Conservation (phyloP, 2,329 filamentous ascomycete species). For the Fusarium annulatum region DNA sequence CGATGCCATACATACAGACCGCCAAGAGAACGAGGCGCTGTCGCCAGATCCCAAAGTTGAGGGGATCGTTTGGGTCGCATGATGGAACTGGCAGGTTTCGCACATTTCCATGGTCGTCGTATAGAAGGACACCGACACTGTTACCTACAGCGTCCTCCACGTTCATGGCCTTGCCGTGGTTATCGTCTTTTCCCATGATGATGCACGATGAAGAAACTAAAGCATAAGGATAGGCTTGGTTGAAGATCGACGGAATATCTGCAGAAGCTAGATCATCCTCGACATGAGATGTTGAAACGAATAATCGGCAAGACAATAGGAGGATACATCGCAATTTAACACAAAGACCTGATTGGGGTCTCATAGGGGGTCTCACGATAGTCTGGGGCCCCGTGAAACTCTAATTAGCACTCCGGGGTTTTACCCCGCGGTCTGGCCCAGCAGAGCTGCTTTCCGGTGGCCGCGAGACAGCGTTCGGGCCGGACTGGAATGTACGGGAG, state of each 20-base stretch:
- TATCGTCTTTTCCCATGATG: background rate
- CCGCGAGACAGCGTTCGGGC: background rate
- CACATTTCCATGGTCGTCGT: background rate
- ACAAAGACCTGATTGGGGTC: background rate
- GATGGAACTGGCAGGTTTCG: background rate
- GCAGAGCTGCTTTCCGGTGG: background rate
- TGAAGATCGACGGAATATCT: accelerated
- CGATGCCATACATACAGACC: background rate
- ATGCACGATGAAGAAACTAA: background rate
- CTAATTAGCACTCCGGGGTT: background rate
- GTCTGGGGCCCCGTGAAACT: background rate
- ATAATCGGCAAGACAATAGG: accelerated
- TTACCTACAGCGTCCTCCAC: background rate
- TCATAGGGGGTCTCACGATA: background rate
- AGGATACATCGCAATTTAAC: background rate
- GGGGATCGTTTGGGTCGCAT: background rate
- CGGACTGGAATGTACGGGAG: background rate
- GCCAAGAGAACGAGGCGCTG: background rate
- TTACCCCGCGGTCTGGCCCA: background rate
- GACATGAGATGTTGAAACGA: background rate
- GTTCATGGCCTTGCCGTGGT: background rate
- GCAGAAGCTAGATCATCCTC: accelerated
- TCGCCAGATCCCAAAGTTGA: background rate
- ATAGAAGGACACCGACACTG: background rate
- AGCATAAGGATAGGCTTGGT: accelerated